A percentile compares a stretch with the other conserved stretches of the same genome.
These are phyloP conservation scores for Penicillium argentinense DNA, from an alignment of 495 filamentous ascomycete genomes.

Conservation along the genomic window DNA sequence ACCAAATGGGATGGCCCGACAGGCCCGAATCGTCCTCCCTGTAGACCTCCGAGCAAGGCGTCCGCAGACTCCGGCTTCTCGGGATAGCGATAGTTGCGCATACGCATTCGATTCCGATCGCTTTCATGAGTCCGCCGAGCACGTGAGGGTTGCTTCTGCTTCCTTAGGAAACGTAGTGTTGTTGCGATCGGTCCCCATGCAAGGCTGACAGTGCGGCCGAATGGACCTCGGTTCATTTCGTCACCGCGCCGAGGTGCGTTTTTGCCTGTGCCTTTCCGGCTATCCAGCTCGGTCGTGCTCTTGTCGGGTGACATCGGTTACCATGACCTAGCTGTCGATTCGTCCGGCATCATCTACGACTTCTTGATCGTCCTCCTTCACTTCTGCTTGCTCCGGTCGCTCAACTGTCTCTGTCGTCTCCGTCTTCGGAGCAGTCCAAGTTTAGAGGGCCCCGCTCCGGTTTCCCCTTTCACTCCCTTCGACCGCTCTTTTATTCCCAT, in stretches of 20 bases:
- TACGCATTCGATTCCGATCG: neutral
- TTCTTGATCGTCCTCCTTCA: constrained; percentile 1
- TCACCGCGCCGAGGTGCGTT: constrained; percentile 40
- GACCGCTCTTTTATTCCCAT: constrained; percentile 7
- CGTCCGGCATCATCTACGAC: neutral
- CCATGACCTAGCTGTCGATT: constrained; percentile 7
- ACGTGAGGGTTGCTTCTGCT: neutral
- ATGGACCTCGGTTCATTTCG: constrained; percentile 41
- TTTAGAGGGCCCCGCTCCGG: constrained; percentile 21
- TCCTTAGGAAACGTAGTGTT: no score
- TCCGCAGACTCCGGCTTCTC: neutral
- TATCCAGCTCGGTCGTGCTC: constrained; percentile 8
- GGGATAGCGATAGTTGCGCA: neutral
- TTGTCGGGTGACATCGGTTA: constrained; percentile 23
- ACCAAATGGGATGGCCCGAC: no score
- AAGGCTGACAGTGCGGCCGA: constrained; percentile 7
- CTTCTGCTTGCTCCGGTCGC: neutral
- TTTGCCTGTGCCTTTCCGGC: constrained; percentile 11
- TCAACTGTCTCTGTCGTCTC: constrained; percentile 2
- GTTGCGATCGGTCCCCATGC: neutral
- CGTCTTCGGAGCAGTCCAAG: constrained; percentile 14
- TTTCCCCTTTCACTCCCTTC: constrained; percentile 23
- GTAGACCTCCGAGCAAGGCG: neutral
- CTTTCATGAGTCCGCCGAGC: neutral
- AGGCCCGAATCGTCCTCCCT: neutral